A percentile compares a stretch with the other conserved stretches of the same genome.
phyloP scores from a whole-genome alignment of 192 early-diverging fungal genomes.

The Podila horticola region DNA sequence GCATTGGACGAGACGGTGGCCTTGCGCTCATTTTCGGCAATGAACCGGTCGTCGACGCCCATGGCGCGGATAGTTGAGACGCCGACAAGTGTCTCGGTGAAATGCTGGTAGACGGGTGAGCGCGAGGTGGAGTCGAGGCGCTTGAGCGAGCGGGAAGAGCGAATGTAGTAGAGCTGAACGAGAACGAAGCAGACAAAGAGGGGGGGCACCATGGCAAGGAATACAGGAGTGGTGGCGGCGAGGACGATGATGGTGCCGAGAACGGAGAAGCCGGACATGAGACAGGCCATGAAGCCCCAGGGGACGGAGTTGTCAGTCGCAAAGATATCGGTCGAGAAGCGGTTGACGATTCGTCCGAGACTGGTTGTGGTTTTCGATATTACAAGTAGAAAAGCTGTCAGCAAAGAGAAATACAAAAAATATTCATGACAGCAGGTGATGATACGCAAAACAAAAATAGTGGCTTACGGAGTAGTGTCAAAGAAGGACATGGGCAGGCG shows the following conservation, averaged over 20 bases:
- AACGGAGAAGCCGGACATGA: slow-evolving; percentile 42
- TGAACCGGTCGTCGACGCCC: slow-evolving; percentile 47
- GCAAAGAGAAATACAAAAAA: no score
- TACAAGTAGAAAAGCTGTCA: neutral
- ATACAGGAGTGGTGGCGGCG: slow-evolving; percentile 50
- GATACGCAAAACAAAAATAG: neutral
- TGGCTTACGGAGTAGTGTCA: neutral
- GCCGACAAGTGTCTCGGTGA: slow-evolving; percentile 70
- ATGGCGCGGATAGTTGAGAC: slow-evolving; percentile 77
- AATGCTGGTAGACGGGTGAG: slow-evolving; percentile 81
- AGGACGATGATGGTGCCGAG: slow-evolving; percentile 53
- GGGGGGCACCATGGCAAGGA: slow-evolving; percentile 58
- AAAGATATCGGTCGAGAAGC: slow-evolving; percentile 90
- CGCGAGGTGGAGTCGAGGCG: slow-evolving; percentile 81
- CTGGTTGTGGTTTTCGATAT: slow-evolving; percentile 47
- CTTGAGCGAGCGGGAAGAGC: slow-evolving; percentile 79
- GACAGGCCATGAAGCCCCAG: slow-evolving; percentile 50
- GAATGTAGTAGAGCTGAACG: slow-evolving; percentile 71
- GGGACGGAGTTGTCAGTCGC: slow-evolving; percentile 77
- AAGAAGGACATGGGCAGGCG: slow-evolving; percentile 24
- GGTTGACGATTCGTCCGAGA: slow-evolving; percentile 87
- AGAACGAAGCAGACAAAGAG: slow-evolving; percentile 52
- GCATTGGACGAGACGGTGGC: slow-evolving; percentile 16
- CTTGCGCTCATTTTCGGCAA: slow-evolving; percentile 18
- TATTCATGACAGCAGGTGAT: no score